Evolutionary conservation across 768 basidiomycete species (phyloP).

Genomic region (Amanita muscaria): DNA sequence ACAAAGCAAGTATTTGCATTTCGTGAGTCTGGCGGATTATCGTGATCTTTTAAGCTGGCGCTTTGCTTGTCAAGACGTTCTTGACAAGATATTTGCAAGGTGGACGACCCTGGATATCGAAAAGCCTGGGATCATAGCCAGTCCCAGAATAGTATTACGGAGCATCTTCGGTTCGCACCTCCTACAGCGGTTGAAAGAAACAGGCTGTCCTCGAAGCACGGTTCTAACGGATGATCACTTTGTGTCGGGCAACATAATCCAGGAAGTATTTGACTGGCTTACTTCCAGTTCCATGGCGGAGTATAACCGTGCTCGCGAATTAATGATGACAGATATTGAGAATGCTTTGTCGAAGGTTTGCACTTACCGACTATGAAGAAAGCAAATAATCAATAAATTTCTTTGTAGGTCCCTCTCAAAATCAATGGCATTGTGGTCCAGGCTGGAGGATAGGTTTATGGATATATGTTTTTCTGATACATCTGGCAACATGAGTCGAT

Average conservation of each 20-base stretch:
- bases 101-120: background rate
- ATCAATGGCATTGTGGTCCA: background rate
- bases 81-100: background rate
- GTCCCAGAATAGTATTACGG: too few relatives aligned
- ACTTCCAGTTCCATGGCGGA: background rate
- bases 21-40: background rate
- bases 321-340: background rate
- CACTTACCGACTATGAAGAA: background rate
- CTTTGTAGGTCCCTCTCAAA: slow-evolving; percentile 1
- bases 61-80: background rate
- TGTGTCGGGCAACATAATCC: too few relatives aligned
- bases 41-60: background rate
- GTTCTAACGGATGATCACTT: background rate
- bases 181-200: background rate
- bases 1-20: background rate
- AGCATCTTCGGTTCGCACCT: too few relatives aligned
- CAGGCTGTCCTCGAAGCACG: background rate
- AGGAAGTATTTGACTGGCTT: background rate
- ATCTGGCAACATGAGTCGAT: too few relatives aligned
- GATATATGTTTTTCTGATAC: too few relatives aligned
- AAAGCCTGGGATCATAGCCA: background rate
- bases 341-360: background rate
- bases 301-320: too few relatives aligned
- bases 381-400: background rate
- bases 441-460: too few relatives aligned